Evolutionary conservation across 2,329 filamentous ascomycete species (phyloP), one percentile per base, ranked within the genome.

Genomic region (Lachnellula suecica): DNA sequence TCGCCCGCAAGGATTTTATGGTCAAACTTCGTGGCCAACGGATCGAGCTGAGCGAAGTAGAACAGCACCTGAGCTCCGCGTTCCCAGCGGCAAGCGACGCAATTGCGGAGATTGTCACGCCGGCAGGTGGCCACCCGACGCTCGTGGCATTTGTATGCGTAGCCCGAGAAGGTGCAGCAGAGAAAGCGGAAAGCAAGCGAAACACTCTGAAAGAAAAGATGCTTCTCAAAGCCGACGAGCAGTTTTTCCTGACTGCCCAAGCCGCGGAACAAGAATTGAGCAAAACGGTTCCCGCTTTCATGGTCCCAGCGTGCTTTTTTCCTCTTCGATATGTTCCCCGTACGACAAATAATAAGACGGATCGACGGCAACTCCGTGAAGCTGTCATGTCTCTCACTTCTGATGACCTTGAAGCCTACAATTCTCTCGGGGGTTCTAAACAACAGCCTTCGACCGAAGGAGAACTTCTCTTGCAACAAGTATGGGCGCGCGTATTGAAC

Each of bases 1-100:
- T 84, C 27, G 83, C 83, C 10, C 76, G 85, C 45, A 84, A 83
- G 57, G 84, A 88, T 60, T 79, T 78, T n/a, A 84, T 84, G 65
- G 79, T 85, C 52, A 88, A 89, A 68, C 70, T 88, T 23, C 74
- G 78, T 40, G 47, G 47, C 22, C 47, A 37, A 11, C 40, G 47
- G 17, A 34, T 50, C 13, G 47, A 50, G 29, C 72, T 84, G 47
- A 75, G 71, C 9, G 77, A 74, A 64, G 76, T 75, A 48, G 78
- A 72, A 63, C 70, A 68, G 51, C 71, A 70, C 48, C 60, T 67
- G 19, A 3, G 68, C 27, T 29, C 7, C 27, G 27, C 27, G 7
- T 29, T 29, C 27, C 27, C 6, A 13, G 27, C 6, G 57, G 41
- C 57, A 7, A 53, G 59, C 8, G 58, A 68, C 31, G 60, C 67